A percentile compares a stretch with the other conserved stretches of the same genome.
Conservation (phyloP, 805 yeast genomes). For the Candida parachauliodes region DNA sequence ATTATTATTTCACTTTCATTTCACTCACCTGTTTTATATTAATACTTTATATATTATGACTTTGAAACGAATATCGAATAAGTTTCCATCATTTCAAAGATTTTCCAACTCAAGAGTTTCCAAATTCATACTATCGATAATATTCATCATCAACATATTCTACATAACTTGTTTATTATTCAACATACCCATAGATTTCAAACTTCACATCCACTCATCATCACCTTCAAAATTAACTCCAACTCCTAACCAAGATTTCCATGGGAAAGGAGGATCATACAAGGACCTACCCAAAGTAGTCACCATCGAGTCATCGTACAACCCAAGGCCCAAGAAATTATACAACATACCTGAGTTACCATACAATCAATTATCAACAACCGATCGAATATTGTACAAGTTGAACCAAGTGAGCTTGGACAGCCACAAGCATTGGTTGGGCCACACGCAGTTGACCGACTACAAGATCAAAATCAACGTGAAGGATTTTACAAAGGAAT, state of each 20-base stretch:
- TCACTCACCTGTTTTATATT: too few relatives aligned
- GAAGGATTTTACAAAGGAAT: conserved; percentile 14
- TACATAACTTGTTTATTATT: conserved; percentile 16
- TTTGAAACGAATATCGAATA: too few relatives aligned
- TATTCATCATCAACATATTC: conserved; percentile 16
- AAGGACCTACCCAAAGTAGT: not conserved
- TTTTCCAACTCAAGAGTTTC: conserved; percentile 13
- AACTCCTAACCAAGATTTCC: conserved; percentile 11
- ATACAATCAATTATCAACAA: conserved; percentile 14
- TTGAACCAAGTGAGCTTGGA: conserved; percentile 19
- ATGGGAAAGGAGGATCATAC: conserved; percentile 12
- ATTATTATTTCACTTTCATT: too few relatives aligned
- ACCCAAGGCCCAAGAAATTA: conserved; percentile 5
- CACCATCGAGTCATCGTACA: not conserved
- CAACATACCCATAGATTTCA: conserved; percentile 8
- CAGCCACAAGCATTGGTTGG: conserved; percentile 24
- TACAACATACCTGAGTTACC: conserved; percentile 16
- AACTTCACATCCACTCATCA: conserved; percentile 10
- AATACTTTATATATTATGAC: too few relatives aligned
- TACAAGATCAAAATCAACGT: conserved; percentile 14
- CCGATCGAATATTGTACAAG: conserved; percentile 15
- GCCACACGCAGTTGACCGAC: conserved; percentile 23
- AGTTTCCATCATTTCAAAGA: too few relatives aligned
- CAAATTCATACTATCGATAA: conserved; percentile 16
- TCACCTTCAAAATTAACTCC: too few relatives aligned